Conservation (phyloP, 2,329 filamentous ascomycete species). For the Phaeosphaeriaceae sp. region DNA sequence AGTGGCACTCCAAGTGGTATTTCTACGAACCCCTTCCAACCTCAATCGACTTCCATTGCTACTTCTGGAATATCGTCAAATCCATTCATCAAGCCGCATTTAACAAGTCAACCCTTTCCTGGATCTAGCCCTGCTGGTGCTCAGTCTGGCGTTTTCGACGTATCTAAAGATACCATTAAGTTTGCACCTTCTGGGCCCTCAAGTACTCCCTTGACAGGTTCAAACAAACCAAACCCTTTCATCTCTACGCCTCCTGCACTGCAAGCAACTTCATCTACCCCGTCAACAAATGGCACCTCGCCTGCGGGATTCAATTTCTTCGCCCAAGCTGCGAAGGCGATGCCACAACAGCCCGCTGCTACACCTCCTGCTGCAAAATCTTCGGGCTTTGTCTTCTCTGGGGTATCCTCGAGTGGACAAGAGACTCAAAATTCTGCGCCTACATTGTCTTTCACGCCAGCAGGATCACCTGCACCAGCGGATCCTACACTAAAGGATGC, state of each 20-base stretch:
- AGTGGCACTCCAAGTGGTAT: constrained; percentile 6
- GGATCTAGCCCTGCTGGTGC: neutral
- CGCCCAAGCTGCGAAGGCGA: neutral
- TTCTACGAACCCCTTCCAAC: constrained; percentile 4
- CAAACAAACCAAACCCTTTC: neutral
- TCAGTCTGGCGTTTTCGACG: constrained; percentile 27
- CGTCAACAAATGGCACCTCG: neutral
- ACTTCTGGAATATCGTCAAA: constrained; percentile 24
- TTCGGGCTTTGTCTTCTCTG: constrained; percentile 10
- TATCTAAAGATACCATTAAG: constrained; percentile 32
- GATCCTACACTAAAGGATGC: constrained; percentile 15
- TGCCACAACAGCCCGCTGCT: constrained; percentile 2
- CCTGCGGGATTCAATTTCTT: constrained; percentile 1
- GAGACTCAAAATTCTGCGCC: constrained; percentile 5
- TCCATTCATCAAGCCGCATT: constrained; percentile 20
- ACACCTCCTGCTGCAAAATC: constrained; percentile 9
- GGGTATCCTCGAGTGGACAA: neutral
- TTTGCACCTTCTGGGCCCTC: constrained; percentile 23
- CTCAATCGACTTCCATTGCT: neutral
- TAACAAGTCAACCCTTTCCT: neutral
- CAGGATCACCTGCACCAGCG: constrained; percentile 17
- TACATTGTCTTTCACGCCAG: constrained; percentile 20
- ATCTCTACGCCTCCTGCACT: neutral
- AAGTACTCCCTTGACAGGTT: neutral
- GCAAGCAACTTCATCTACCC: neutral